Base-by-base conservation (phyloP, 1,139 yeast species). In the Wickerhamiella pararugosa region DNA sequence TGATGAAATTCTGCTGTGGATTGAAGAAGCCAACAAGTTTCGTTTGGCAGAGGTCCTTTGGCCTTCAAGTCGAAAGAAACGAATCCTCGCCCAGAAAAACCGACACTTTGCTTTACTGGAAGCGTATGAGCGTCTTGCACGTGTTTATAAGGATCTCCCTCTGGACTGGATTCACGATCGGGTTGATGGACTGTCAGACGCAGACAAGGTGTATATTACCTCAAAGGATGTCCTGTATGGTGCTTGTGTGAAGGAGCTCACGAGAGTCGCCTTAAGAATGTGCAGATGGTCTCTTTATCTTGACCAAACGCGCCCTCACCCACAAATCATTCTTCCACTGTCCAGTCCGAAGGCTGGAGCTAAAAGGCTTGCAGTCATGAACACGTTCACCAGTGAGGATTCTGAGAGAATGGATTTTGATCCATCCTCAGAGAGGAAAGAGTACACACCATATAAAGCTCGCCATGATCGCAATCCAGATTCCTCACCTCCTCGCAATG, bases 391-490 rank as follows among this genome's bases (percentile, higher is more conserved):
- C 21, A 15, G 21, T 15, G 21, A 15, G 4, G 21, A 15, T 15
- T 15, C 21, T 4, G 21, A 15, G 21, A 15, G 21, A 15, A 15
- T 15, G 21, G 21, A 15, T 15, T 15, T 15, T 4, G 21, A 15
- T 15, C 21, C 21, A 15, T 15, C 21, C 21, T 15, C 21, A 15
- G 21, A 15, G 21, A 15, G 21, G 21, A 15, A 15, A 15, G 21
- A 15, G 21, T 15, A 15, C 21, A 15, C 21, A 15, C 21, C 21
- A 2, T 15, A 15, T 15, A 45, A 42, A 21, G 10, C 42, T 7
- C 49, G 52, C 0, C 54, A 54, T 36, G 45, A 45, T 3, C 45
- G 62, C n/a, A 50, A 58, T 44, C 63, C 63, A 1, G 64, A 61
- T 36, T 55, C 59, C 7, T 44, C 53, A 1, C 62, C 62, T 4